These are phyloP conservation scores for Pyrenopolyporus hunteri DNA, from an alignment of 495 filamentous ascomycete genomes.

Conservation along the genomic window DNA sequence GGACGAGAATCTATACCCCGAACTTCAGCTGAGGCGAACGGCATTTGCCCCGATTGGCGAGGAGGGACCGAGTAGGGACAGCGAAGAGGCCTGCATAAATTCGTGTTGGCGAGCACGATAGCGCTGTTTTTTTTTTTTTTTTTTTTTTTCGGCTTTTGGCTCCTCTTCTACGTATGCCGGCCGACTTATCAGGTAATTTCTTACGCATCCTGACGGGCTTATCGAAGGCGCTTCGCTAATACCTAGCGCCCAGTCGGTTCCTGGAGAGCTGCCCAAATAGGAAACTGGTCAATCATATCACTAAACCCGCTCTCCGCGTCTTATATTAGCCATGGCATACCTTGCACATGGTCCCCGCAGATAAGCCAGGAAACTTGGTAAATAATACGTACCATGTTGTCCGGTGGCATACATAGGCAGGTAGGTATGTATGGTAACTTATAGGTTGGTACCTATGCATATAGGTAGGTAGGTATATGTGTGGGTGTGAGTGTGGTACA, in stretches of 20 bases:
- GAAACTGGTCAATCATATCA: background rate
- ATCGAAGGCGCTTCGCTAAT: background rate
- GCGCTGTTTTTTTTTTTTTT: no score
- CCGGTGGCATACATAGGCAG: background rate
- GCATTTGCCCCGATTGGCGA: no score
- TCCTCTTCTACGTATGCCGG: no score
- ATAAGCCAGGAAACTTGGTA: slow-evolving; percentile 6
- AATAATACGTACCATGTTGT: background rate
- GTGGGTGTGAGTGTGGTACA: no score
- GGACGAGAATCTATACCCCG: no score
- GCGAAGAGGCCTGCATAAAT: no score
- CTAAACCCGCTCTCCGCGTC: slow-evolving; percentile 2
- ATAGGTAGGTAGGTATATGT: background rate
- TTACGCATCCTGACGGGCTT: no score
- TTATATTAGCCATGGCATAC: background rate
- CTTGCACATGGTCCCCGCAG: slow-evolving; percentile 31
- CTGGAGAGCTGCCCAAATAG: slow-evolving; percentile 29
- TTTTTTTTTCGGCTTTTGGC: no score
- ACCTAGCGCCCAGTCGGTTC: no score
- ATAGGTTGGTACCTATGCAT: background rate
- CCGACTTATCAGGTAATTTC: background rate
- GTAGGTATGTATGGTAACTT: background rate
- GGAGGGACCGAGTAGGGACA: no score
- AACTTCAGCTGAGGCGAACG: no score
- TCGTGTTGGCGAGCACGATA: no score